Evolutionary conservation across 805 yeast genomes (phyloP), one percentile per base, ranked within the genome.

Genomic region (Metschnikowia kofuensis): DNA sequence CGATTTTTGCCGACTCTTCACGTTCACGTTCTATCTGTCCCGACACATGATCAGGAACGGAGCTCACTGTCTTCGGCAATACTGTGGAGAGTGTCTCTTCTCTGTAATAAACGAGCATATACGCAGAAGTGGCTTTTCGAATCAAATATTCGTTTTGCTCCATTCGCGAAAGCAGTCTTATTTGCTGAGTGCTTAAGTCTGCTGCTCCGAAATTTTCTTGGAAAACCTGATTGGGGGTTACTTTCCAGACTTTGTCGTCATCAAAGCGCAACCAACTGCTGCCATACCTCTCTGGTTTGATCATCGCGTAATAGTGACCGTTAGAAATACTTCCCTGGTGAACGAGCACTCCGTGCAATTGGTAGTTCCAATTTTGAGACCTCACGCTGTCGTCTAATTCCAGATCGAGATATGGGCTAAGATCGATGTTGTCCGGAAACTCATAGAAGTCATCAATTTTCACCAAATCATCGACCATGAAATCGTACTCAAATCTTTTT

Each of bases 261-360:
- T 94, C 99, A 72, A 92, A 94, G 61, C 92, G 77, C 64, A 79
- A 85, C 99, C 99, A 94, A 9, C 68, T 60, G 37, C 78, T 69
- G 45, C 82, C 84, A 16, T 78, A 74, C 2, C 77, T 70, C 27
- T 77, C 77, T 2, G 56, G 98, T 65, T 84, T 90, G 45, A 94
- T 83, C 82, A 94, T 78, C 0, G 99, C 94, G 62, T 94, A 94
- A 67, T 94, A 94, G 64, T 94, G 99, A 16, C 99, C 99, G 40
- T 91, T 87, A 10, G 96, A 87, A 43, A 94, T 85, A 61, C 92
- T 96, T 51, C 99, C 99, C 38, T 90, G 85, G 65, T 94, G 99
- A 11, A 94, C 97, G 49, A 94, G 73, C 2, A 94, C 99, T 10
- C 98, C 97, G 66, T 92, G 97, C 27, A 94, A 70, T 45, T 81